These are phyloP conservation scores for Medicago arabica DNA, from an alignment of 306 rosid species.

Conservation along the genomic window DNA sequence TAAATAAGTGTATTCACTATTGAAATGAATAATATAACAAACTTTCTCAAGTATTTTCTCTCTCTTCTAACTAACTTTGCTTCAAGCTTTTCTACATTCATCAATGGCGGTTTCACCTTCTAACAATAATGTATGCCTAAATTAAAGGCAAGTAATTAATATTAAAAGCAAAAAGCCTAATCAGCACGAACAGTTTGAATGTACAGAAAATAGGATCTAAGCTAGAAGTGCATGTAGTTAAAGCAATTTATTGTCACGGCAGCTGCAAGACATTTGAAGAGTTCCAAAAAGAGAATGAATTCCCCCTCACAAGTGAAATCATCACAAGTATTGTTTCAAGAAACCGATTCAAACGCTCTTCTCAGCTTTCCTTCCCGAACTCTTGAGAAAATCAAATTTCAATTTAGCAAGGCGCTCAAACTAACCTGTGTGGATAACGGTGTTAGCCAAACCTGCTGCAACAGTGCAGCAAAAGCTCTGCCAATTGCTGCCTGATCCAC, in stretches of 20 bases:
- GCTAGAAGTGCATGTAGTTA: slow-evolving; percentile 18
- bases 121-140: slow-evolving; percentile 1
- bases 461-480: slow-evolving; percentile 72
- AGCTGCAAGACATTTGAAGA: slow-evolving; percentile 20
- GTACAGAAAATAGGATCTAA: slow-evolving; percentile 16
- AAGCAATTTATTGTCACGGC: background rate
- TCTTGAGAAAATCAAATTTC: slow-evolving; percentile 33
- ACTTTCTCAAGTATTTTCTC: no score
- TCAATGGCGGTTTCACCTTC: no score
- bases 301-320: slow-evolving; percentile 7
- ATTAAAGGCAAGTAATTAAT: slow-evolving; percentile 3
- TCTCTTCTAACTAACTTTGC: no score
- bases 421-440: slow-evolving; percentile 61
- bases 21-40: no score
- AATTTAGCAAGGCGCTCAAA: slow-evolving; percentile 40
- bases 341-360: slow-evolving; percentile 12
- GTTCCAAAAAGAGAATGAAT: slow-evolving; percentile 11
- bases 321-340: slow-evolving; percentile 21
- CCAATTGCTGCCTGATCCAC: slow-evolving; percentile 57
- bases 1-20: no score
- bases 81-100: no score
- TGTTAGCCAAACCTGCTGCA: slow-evolving; percentile 86
- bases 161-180: slow-evolving; percentile 20
- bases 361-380: background rate
- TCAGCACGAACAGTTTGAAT: slow-evolving; percentile 28